A percentile compares a stretch with the other conserved stretches of the same genome.
phyloP scores from a whole-genome alignment of 179 eudicot genomes.

The Silene vulgaris region DNA sequence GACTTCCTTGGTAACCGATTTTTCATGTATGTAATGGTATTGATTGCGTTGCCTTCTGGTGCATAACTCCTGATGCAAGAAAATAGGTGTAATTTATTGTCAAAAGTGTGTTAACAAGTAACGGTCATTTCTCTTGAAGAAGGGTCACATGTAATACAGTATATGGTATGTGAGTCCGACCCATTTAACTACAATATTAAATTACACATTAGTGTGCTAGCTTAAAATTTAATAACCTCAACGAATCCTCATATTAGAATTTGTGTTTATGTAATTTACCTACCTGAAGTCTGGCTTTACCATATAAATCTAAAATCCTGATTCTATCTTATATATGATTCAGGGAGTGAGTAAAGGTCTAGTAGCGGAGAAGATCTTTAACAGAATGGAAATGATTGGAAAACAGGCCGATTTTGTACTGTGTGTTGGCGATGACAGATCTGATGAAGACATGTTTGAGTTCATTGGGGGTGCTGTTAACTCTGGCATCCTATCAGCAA shows the following conservation, averaged over 20 bases:
- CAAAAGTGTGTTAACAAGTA: background rate
- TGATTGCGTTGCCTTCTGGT: background rate
- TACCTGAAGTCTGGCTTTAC: conserved; percentile 1
- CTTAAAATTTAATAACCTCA: too few relatives aligned
- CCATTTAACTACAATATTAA: too few relatives aligned
- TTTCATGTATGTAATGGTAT: background rate
- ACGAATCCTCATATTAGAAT: background rate
- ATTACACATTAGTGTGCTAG: too few relatives aligned
- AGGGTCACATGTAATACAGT: background rate
- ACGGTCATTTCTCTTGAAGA: background rate
- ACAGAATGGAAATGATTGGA: conserved; percentile 45
- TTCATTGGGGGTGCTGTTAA: conserved; percentile 52
- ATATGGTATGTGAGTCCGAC: too few relatives aligned
- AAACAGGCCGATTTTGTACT: conserved; percentile 72
- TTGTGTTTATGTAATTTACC: background rate
- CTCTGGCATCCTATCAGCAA: conserved; percentile 49
- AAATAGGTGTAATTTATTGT: background rate
- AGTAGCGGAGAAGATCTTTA: conserved; percentile 60
- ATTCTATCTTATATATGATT: conserved; percentile 3
- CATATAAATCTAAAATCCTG: background rate
- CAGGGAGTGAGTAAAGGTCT: conserved; percentile 87
- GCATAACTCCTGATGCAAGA: background rate
- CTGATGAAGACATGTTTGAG: conserved; percentile 96
- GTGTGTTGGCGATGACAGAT: conserved; percentile 78
- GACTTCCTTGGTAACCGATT: background rate